Base-by-base conservation (phyloP, 306 rosid genomes). In the Dicorynia guianensis region DNA sequence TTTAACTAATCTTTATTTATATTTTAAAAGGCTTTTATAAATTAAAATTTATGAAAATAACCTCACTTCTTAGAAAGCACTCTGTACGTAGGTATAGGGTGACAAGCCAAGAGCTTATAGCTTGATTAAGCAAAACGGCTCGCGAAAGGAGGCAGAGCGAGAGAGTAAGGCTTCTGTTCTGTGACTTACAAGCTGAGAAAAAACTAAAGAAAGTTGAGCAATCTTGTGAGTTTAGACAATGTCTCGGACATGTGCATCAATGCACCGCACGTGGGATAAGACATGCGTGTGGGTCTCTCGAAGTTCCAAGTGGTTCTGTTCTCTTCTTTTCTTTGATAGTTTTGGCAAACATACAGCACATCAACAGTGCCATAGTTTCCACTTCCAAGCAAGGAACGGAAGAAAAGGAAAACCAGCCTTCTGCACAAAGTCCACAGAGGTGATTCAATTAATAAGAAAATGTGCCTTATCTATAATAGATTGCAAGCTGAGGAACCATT, bases 201-300 rank as follows among this genome's bases (percentile, higher is more conserved):
- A 25, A 70, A 30, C 49, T 34, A 44, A 72, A 62, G 76, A 69
- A 73, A 60, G 80, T 75, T 75, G 36, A 81, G 65, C 48, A 79
- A 77, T 59, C 56, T 67, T 49, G 79, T 61, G 79, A 72, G 30
- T 76, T 81, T 83, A 80, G 95, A 89, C 95, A 89, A 79, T 82
- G 85, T 83, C 82, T 80, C 85, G 64, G 74, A 90, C 97, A 91
- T 91, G 97, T 91, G 97, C 85, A 79, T 49, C 82, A 80, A 82
- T 82, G 86, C 87, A 67, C 58, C 88, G 93, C 93, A 91, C 90
- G 86, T 86, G 85, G 88, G 82, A 82, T 76, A 84, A 80, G 92
- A 81, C 84, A 72, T 82, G 86, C 89, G 86, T 88, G 91, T 88
- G 96, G 96, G 92, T 81, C 89, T 84, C 70, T 68, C 30, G 1